phyloP scores from a whole-genome alignment of 306 rosid genomes.

The Trifolium repens region DNA sequence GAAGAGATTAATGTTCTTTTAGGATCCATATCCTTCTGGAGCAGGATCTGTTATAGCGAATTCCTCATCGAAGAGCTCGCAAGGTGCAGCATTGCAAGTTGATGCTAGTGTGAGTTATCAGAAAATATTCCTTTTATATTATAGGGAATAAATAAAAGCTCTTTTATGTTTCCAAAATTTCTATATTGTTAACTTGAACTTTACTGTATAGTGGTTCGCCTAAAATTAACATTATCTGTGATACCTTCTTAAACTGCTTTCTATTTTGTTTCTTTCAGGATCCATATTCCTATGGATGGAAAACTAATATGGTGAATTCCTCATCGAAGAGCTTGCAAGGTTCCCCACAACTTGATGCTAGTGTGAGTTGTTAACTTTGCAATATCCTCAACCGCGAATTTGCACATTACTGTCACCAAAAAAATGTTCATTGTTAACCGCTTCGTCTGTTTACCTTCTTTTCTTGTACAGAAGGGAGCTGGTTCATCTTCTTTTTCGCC shows the following conservation, averaged over 20 bases:
- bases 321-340: slow-evolving; percentile 46
- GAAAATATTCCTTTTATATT: neutral
- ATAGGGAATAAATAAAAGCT: neutral
- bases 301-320: slow-evolving; percentile 38
- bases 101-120: slow-evolving; percentile 51
- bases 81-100: slow-evolving; percentile 37
- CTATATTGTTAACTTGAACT: slow-evolving; percentile 22
- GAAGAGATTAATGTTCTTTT: slow-evolving; percentile 43
- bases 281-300: slow-evolving; percentile 51
- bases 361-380: slow-evolving; percentile 48
- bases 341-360: slow-evolving; percentile 29
- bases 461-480: slow-evolving; percentile 9
- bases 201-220: slow-evolving; percentile 11
- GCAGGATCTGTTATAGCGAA: slow-evolving; percentile 39
- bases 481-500: slow-evolving; percentile 16
- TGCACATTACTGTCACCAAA: neutral
- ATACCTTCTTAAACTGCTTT: neutral
- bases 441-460: neutral
- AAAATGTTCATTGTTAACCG: neutral
- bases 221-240: neutral
- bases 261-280: slow-evolving; percentile 56
- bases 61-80: slow-evolving; percentile 48
- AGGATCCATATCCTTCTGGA: slow-evolving; percentile 63
- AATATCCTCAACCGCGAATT: slow-evolving; percentile 16
- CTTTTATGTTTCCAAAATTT: neutral